These are phyloP conservation scores for Pythium graminicola DNA, from an alignment of 352 stramenopile species.

Conservation along the genomic window DNA sequence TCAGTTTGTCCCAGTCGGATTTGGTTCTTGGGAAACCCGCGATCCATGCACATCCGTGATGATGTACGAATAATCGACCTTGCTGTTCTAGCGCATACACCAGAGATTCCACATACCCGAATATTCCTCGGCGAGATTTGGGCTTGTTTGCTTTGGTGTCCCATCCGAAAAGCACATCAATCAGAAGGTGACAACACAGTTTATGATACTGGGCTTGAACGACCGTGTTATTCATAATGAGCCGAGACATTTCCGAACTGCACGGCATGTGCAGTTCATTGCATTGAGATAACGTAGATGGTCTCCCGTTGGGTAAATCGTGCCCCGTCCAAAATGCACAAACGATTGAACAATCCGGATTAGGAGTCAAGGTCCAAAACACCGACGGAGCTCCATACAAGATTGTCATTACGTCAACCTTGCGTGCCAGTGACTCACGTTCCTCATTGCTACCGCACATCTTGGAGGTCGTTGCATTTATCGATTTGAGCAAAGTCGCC, in stretches of 20 bases:
- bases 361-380: slow-evolving; percentile 31
- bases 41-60: slow-evolving; percentile 24
- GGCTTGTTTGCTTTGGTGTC: slow-evolving; percentile 15
- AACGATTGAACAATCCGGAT: slow-evolving; percentile 21
- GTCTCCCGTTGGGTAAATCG: slow-evolving; percentile 7
- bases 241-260: slow-evolving; percentile 1
- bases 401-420: slow-evolving; percentile 19
- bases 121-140: slow-evolving; percentile 19
- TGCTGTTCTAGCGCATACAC: slow-evolving; percentile 25
- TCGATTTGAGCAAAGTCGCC: slow-evolving; percentile 1
- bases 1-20: slow-evolving; percentile 20
- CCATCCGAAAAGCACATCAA: slow-evolving; percentile 19
- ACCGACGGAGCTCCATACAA: slow-evolving; percentile 18
- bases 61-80: slow-evolving; percentile 20
- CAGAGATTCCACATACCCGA: slow-evolving; percentile 17
- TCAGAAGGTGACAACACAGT: slow-evolving; percentile 5
- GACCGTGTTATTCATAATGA: slow-evolving; percentile 16
- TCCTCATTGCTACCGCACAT: slow-evolving; percentile 31
- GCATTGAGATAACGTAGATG: not conserved
- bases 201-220: slow-evolving; percentile 17
- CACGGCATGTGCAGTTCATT: slow-evolving; percentile 13
- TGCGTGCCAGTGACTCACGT: slow-evolving; percentile 11
- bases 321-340: slow-evolving; percentile 22
- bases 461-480: slow-evolving; percentile 12
- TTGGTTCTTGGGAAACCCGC: slow-evolving; percentile 22